Base-by-base conservation (phyloP, 176 grass and related monocot genomes). In the Musa itinerans region DNA sequence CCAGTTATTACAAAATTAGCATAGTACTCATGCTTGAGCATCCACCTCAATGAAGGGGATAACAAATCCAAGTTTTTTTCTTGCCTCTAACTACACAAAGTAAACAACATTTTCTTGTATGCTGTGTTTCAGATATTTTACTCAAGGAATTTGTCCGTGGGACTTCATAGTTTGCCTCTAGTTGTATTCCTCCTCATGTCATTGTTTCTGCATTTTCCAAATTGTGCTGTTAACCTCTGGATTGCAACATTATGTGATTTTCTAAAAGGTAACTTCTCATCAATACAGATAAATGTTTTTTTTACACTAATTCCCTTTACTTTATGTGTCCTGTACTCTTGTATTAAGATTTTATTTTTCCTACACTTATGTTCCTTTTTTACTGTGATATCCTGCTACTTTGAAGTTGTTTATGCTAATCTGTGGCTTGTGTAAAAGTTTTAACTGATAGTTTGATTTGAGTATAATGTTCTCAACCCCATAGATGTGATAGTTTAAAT, bases 111-210 rank as follows among this genome's bases (percentile, higher is more conserved):
- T 82, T 17, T 59, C 76, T 85, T 66, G 69, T 88, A 24, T 79
- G 53, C 59, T 83, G 55, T 79, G 10, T 65, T 65, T 70, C 84
- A 98, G 94, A 85, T 98, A 63, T 82, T 91, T 80, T 98, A 98
- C 90, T 85, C 90, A 49, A 86, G 78, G 72, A 83, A 91, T 50
- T 70, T 87, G 19, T 90, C 94, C 68, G 62, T 91, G 67, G 79
- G 87, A 79, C 86, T 98, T 82, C 94, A 98, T 50, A 85, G 81
- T 80, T 68, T 98, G 68, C 94, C 94, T 51, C 24, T 93, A 59
- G 84, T 73, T 65, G 73, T 89, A 82, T 90, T 90, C 68, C 68
- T 98, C 62, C 78, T 93, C 67, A 34, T 85, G 75, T 88, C 94
- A 76, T 55, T 98, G 48, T 87, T 93, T 79, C 78, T 91, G 80